Evolutionary conservation across 495 filamentous ascomycete genomes (phyloP).

Genomic region (Clavariopsis aquatica): DNA sequence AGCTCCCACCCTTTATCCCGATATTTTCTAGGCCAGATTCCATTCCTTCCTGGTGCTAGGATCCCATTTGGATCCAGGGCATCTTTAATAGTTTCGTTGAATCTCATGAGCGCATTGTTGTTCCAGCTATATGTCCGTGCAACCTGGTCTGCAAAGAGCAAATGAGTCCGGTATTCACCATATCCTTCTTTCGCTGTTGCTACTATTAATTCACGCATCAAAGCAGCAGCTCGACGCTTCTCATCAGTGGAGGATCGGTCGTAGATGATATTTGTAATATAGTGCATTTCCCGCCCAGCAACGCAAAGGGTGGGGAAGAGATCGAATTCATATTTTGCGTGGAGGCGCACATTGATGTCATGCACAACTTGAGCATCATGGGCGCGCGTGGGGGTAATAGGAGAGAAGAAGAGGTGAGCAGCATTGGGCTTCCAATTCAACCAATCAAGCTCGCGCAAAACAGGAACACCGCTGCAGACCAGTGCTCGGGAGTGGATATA

Average conservation of each 20-base stretch:
- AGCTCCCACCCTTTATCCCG: slow-evolving; percentile 48
- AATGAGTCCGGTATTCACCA: slow-evolving; percentile 61
- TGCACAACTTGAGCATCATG: slow-evolving; percentile 53
- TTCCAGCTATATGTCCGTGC: slow-evolving; percentile 60
- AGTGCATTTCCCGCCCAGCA: slow-evolving; percentile 59
- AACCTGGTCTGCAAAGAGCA: slow-evolving; percentile 60
- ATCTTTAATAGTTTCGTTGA: slow-evolving; percentile 30
- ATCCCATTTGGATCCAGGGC: slow-evolving; percentile 30
- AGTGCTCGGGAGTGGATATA: slow-evolving; percentile 42
- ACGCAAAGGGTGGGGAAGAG: slow-evolving; percentile 55
- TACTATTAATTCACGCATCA: slow-evolving; percentile 51
- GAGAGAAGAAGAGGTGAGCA: slow-evolving; percentile 58
- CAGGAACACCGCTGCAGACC: slow-evolving; percentile 52
- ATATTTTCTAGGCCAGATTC: slow-evolving; percentile 46
- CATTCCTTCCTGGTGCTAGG: slow-evolving; percentile 21
- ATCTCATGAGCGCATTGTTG: slow-evolving; percentile 51
- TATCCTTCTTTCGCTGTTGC: slow-evolving; percentile 54
- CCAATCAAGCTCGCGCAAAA: slow-evolving; percentile 56
- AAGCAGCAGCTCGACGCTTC: slow-evolving; percentile 35
- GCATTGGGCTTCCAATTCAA: slow-evolving; percentile 61
- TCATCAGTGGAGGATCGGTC: slow-evolving; percentile 49
- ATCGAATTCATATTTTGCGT: slow-evolving; percentile 52
- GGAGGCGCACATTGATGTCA: slow-evolving; percentile 47
- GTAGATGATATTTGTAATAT: slow-evolving; percentile 60
- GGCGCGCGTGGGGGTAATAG: slow-evolving; percentile 56